These are phyloP conservation scores for Phytophthora vignae DNA, from an alignment of 352 stramenopile genomes.

Conservation along the genomic window DNA sequence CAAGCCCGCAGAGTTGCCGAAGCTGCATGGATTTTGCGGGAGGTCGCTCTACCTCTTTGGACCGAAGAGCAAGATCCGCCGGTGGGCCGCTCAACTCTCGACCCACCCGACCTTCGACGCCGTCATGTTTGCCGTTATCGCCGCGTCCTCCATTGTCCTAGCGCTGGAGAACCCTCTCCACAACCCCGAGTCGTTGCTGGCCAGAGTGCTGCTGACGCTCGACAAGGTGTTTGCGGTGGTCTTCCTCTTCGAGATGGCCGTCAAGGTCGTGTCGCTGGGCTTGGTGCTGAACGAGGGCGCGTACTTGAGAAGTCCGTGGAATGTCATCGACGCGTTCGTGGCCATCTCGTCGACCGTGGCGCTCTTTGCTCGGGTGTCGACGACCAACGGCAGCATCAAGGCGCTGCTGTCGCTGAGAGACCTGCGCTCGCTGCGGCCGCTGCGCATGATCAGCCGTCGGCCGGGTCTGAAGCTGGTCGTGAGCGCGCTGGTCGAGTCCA, in stretches of 20 bases:
- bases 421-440: conserved; percentile 84
- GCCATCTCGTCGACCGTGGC: conserved; percentile 63
- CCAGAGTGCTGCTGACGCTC: conserved; percentile 3
- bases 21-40: neutral
- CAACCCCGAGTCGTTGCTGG: conserved; percentile 49
- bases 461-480: conserved; percentile 91
- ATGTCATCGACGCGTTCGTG: conserved; percentile 88
- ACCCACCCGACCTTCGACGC: conserved; percentile 73
- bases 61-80: neutral
- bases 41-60: neutral
- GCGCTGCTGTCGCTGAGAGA: conserved; percentile 78
- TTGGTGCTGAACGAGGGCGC: conserved; percentile 61
- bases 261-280: conserved; percentile 88
- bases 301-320: conserved; percentile 88
- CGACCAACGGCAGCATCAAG: conserved; percentile 43
- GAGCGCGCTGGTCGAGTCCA: conserved; percentile 85
- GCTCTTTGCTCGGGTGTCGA: conserved; percentile 39
- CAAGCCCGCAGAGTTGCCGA: neutral
- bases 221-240: conserved; percentile 56
- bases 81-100: conserved; percentile 18
- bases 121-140: conserved; percentile 73
- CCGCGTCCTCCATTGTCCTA: conserved; percentile 75
- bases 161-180: conserved; percentile 86
- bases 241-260: conserved; percentile 85
- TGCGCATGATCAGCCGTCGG: conserved; percentile 88